A percentile compares a stretch with the other conserved stretches of the same genome.
These are phyloP conservation scores for Flaveria linearis DNA, from an alignment of 129 eudicot genomes.

Conservation along the genomic window DNA sequence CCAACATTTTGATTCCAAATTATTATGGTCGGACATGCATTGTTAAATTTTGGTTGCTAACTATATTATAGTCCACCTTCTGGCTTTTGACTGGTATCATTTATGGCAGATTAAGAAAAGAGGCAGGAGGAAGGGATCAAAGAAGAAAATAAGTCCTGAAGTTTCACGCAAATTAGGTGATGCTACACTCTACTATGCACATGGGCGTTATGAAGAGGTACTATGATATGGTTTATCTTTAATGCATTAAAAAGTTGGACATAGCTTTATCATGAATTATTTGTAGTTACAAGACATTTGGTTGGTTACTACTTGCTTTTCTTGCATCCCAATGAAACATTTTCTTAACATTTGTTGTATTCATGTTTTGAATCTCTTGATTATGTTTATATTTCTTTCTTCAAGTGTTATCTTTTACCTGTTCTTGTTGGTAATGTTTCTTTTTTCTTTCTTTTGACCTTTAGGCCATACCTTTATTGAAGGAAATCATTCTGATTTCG, in stretches of 20 bases:
- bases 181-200: constrained; percentile 79
- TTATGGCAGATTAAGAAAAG: constrained; percentile 51
- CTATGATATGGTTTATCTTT: constrained; percentile 3
- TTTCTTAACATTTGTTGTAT: background rate
- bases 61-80: background rate
- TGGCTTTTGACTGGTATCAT: constrained; percentile 8
- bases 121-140: constrained; percentile 87
- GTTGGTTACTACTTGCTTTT: background rate
- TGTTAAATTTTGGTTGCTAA: constrained; percentile 24
- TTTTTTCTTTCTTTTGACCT: constrained; percentile 2
- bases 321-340: too few relatives aligned
- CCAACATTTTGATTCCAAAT: background rate
- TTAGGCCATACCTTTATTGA: constrained; percentile 70
- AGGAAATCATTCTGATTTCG: constrained; percentile 60
- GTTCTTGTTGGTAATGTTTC: constrained; percentile 18
- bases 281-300: background rate
- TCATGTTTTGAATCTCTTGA: background rate
- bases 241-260: background rate
- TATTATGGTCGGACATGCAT: background rate
- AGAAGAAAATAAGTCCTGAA: constrained; percentile 64
- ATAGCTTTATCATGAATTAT: background rate
- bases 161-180: constrained; percentile 78
- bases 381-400: background rate
- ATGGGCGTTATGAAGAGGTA: constrained; percentile 81
- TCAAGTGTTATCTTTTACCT: background rate